Conservation (phyloP, 1,284 basidiomycete species). For the Ceratobasidium theobromae region DNA sequence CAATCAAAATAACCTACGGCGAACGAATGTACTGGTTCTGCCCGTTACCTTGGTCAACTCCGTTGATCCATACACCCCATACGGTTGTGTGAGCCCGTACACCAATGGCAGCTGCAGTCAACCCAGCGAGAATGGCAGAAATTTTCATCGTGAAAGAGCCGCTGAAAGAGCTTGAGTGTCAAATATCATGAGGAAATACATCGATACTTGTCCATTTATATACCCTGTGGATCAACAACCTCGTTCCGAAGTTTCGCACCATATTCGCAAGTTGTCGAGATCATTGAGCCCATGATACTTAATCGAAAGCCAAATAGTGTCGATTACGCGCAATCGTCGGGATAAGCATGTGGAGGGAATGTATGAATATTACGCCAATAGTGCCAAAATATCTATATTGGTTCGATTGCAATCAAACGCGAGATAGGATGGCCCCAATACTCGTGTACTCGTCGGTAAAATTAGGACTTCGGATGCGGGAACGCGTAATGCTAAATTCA, state of each 20-base stretch:
- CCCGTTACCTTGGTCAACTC: constrained; percentile 14
- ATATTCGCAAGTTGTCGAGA: no score
- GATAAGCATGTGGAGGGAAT: background rate
- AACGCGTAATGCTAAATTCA: no score
- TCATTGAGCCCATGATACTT: background rate
- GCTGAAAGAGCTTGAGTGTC: background rate
- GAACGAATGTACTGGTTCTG: constrained; percentile 5
- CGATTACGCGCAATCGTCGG: background rate
- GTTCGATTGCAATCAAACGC: no score
- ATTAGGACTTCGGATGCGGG: no score
- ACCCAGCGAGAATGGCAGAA: background rate
- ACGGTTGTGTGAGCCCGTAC: background rate
- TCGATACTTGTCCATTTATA: no score
- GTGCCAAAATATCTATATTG: no score
- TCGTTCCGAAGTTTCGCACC: no score
- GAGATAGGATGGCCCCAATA: no score
- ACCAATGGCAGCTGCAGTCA: background rate
- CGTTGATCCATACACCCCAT: constrained; percentile 1
- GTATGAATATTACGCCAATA: no score
- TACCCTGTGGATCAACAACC: no score
- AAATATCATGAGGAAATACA: no score
- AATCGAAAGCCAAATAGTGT: background rate
- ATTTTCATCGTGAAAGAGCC: background rate
- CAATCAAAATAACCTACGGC: background rate
- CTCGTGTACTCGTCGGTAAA: background rate